Conservation (phyloP, 2,329 filamentous ascomycete genomes). For the Coniochaeta hoffmannii region DNA sequence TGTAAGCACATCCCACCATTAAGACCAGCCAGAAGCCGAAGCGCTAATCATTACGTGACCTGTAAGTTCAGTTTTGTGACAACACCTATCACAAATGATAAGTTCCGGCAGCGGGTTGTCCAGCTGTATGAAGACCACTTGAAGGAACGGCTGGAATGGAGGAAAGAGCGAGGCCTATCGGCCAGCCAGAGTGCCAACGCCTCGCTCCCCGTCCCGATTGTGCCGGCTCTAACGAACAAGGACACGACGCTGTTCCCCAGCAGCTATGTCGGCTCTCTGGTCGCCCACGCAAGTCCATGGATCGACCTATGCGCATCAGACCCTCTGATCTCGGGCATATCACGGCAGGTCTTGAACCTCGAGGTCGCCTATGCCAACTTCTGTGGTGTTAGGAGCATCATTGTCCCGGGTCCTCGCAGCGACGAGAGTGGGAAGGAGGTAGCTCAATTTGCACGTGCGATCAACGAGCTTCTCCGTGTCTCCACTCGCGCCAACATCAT, state of each 20-base stretch:
- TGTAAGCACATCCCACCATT: constrained; percentile 42
- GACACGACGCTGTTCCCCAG: constrained; percentile 70
- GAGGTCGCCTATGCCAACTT: constrained; percentile 95
- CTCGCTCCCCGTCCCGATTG: constrained; percentile 46
- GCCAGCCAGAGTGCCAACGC: constrained; percentile 33
- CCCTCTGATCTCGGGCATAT: constrained; percentile 76
- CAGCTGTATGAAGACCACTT: constrained; percentile 51
- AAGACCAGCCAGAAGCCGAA: constrained; percentile 4
- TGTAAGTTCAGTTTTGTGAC: constrained; percentile 71
- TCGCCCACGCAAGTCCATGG: constrained; percentile 82
- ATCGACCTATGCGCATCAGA: constrained; percentile 82
- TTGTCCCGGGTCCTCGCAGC: constrained; percentile 70
- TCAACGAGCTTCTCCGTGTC: constrained; percentile 70
- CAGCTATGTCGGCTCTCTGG: constrained; percentile 61
- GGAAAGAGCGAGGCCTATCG: constrained; percentile 19
- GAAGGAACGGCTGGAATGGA: constrained; percentile 26
- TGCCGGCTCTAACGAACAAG: constrained; percentile 65
- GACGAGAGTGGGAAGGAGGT: constrained; percentile 41
- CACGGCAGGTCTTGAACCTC: constrained; percentile 80
- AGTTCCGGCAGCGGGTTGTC: constrained; percentile 64
- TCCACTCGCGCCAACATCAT: constrained; percentile 73
- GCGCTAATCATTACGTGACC: background rate
- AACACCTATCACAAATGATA: constrained; percentile 66
- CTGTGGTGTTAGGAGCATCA: constrained; percentile 77
- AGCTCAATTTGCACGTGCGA: constrained; percentile 73